Percentiles rank a stretch among this genome's conserved stretches.
phyloP scores from a whole-genome alignment of 345 rosid species.

The Eucalyptus sp. region DNA sequence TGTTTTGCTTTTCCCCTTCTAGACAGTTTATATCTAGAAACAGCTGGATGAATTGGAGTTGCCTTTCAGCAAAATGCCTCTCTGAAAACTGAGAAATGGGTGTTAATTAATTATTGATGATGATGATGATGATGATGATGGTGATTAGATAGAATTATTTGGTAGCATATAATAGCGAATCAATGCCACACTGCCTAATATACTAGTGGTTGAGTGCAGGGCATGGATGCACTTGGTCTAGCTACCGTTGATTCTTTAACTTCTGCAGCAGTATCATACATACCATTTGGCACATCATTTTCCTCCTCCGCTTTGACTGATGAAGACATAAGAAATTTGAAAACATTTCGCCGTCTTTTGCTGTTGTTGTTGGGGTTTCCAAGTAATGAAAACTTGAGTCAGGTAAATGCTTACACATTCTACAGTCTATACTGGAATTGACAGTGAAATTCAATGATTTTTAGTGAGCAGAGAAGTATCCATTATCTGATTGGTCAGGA shows the following conservation, averaged over 20 bases:
- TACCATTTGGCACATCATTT: constrained; percentile 34
- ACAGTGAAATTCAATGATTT: not conserved
- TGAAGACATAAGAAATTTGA: constrained; percentile 69
- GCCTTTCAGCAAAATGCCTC: not conserved
- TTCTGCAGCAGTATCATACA: constrained; percentile 25
- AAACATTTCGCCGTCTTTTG: constrained; percentile 57
- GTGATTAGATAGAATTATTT: not conserved
- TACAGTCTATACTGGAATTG: not conserved
- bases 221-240: constrained; percentile 84
- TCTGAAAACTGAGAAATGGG: not conserved
- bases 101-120: not conserved
- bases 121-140: not conserved
- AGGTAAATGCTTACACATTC: constrained; percentile 17
- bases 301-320: constrained; percentile 42
- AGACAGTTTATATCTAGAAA: not conserved
- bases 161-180: not conserved
- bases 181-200: not conserved
- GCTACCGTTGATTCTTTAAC: constrained; percentile 60
- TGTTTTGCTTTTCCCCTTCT: not conserved
- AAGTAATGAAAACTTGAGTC: constrained; percentile 7
- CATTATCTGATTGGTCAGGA: not conserved
- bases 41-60: not conserved
- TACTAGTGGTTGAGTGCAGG: constrained; percentile 24
- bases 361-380: constrained; percentile 45
- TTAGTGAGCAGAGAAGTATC: not conserved